A percentile compares a stretch with the other conserved stretches of the same genome.
phyloP scores from a whole-genome alignment of 192 early-diverging fungal genomes.

The Coemansia pectinata region DNA sequence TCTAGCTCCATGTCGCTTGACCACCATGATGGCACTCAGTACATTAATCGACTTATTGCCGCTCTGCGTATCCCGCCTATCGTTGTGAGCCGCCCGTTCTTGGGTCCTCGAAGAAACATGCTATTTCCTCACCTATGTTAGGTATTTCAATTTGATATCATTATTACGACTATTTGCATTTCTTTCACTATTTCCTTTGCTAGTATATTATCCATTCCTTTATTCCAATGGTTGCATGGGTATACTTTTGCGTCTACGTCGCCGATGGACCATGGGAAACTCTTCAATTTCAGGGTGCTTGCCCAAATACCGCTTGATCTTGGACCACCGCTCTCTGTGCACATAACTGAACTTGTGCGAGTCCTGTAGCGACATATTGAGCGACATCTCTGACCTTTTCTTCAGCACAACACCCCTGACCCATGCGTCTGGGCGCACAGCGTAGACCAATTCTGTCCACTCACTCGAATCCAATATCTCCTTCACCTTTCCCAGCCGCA shows the following conservation, averaged over 20 bases:
- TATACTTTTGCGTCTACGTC: not conserved
- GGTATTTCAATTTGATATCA: constrained; percentile 6
- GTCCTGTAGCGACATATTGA: constrained; percentile 42
- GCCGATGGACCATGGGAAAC: constrained; percentile 9
- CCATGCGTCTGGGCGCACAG: constrained; percentile 28
- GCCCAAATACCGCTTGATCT: constrained; percentile 41
- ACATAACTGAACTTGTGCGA: constrained; percentile 39
- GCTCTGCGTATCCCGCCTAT: constrained; percentile 40
- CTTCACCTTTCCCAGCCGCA: constrained; percentile 20
- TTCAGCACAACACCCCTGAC: constrained; percentile 19
- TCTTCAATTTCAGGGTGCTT: constrained; percentile 41
- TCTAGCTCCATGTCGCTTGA: constrained; percentile 20
- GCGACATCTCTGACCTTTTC: constrained; percentile 34
- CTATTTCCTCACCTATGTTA: constrained; percentile 37
- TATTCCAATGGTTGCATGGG: not conserved
- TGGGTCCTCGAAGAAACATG: constrained; percentile 35
- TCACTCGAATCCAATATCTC: constrained; percentile 17
- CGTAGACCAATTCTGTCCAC: constrained; percentile 39
- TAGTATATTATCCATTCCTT: not conserved
- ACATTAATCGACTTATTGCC: constrained; percentile 31
- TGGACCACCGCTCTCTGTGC: constrained; percentile 36
- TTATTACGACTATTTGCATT: not conserved
- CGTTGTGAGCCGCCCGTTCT: constrained; percentile 40
- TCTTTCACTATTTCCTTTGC: not conserved
- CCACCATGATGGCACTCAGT: constrained; percentile 16